Percentiles rank a stretch among this genome's conserved stretches.
Evolutionary conservation across 2,329 filamentous ascomycete genomes (phyloP).

Genomic region (Aspergillus transmontanensis): DNA sequence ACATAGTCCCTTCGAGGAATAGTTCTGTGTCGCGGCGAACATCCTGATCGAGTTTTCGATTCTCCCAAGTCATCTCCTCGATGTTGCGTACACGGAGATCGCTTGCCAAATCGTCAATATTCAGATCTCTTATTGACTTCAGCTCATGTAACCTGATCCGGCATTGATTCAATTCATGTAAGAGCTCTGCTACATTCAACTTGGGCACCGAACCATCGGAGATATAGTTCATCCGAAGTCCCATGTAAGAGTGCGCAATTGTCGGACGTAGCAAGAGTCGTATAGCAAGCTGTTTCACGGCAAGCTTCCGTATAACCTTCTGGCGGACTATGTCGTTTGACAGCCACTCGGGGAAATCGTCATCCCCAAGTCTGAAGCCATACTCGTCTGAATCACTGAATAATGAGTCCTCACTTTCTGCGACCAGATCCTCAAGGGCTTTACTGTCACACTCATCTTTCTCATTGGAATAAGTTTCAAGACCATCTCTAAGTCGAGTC

Average conservation of each 20-base stretch:
- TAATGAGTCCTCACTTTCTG: constrained; percentile 6
- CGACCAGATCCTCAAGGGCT: constrained; percentile 6
- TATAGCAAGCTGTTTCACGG: constrained; percentile 43
- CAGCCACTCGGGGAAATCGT: constrained; percentile 32
- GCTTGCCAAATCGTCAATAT: constrained; percentile 36
- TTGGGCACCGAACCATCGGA: constrained; percentile 31
- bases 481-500: not conserved
- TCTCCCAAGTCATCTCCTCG: constrained; percentile 20
- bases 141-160: constrained; percentile 35
- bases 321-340: constrained; percentile 31
- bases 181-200: constrained; percentile 33
- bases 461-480: not conserved
- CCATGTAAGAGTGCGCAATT: constrained; percentile 42
- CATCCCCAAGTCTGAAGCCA: constrained; percentile 22
- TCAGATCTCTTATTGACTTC: constrained; percentile 26
- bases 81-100: constrained; percentile 26
- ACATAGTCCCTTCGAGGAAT: constrained; percentile 33
- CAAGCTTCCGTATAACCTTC: constrained; percentile 43
- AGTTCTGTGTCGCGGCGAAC: constrained; percentile 31
- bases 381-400: constrained; percentile 20
- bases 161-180: constrained; percentile 37
- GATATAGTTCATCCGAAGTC: constrained; percentile 34
- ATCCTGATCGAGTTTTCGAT: constrained; percentile 29
- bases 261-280: constrained; percentile 41
- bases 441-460: not conserved